Evolutionary conservation across 805 yeast species (phyloP), one percentile per base, ranked within the genome.

Genomic region (Candida maltosa): DNA sequence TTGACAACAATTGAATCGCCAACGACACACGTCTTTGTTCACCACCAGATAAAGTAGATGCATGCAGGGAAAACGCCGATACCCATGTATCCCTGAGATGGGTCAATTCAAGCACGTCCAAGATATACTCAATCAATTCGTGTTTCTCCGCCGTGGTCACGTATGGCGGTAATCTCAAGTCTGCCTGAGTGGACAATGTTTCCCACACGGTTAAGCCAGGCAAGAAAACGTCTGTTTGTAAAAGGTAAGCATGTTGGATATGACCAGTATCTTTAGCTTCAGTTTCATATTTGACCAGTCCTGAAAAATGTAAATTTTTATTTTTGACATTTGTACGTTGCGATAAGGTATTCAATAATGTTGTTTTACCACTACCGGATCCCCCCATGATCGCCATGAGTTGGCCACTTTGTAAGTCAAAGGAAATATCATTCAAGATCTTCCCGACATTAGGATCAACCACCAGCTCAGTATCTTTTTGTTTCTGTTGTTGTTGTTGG

Each of bases 321-420:
- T 70, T 60, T 7, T 62, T 53, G 0, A 67, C 46, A 34, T 55
- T 64, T 14, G 72, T 62, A 43, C 83, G 56, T 30, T 76, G 71
- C 0, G 87, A 78, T 31, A 83, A 53, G 0, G 77, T 76, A 51
- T 87, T 87, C 16, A 87, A 61, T 29, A 87, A 54, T 0, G 95
- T 84, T 0, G 95, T 87, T 50, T 87, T 87, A 3, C 95, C 95
- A 3, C 87, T 78, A 0, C 95, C 95, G 0, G 89, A 82, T 0
- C 95, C 91, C 2, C 95, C 96, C 64, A 87, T 73, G 7, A 87
- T 83, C 5, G 94, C 94, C 57, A 87, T 69, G 25, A 87, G 57
- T 7, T 81, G 65, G 12, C 86, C 84, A 10, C 74, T 54, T 0
- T 76, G 73, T 8, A 84, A 63, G 33, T 76, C 78, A 40, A 84